Conservation (phyloP, 106 monocot species). For the Dioscorea dumetorum region DNA sequence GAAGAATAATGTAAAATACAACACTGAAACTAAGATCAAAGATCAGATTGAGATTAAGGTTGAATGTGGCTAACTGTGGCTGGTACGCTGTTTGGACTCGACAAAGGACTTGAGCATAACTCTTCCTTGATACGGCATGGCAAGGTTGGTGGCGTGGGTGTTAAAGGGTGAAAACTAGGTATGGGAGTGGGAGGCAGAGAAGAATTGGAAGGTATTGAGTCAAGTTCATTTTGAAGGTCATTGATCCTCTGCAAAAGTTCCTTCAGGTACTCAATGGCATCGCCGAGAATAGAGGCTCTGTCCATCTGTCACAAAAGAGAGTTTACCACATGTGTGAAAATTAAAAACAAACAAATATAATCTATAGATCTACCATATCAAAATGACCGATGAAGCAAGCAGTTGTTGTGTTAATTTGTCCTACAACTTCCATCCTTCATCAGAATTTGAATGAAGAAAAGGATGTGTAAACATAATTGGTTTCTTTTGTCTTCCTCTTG, state of each 20-base stretch:
- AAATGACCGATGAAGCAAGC: too few relatives aligned
- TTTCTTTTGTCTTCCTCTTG: too few relatives aligned
- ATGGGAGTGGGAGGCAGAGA: conserved; percentile 26
- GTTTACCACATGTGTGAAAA: too few relatives aligned
- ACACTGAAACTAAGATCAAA: too few relatives aligned
- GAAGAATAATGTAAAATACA: too few relatives aligned
- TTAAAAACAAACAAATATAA: too few relatives aligned
- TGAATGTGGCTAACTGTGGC: conserved; percentile 43
- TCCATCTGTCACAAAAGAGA: conserved; percentile 48
- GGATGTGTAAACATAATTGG: too few relatives aligned
- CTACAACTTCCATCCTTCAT: neutral
- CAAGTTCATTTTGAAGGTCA: conserved; percentile 81
- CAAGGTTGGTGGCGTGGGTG: conserved; percentile 46
- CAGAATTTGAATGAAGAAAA: neutral
- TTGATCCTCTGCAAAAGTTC: conserved; percentile 87
- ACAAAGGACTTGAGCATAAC: conserved; percentile 41
- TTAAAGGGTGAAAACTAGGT: conserved; percentile 63
- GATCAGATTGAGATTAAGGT: neutral
- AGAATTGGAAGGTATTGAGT: conserved; percentile 47
- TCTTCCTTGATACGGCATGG: conserved; percentile 79
- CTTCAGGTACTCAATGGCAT: conserved; percentile 86
- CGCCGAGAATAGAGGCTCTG: conserved; percentile 82
- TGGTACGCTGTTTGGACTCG: conserved; percentile 54
- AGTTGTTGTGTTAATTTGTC: too few relatives aligned
- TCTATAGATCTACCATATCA: too few relatives aligned